Evolutionary conservation across 495 filamentous ascomycete species (phyloP).

Genomic region (Trypethelium eluteriae): DNA sequence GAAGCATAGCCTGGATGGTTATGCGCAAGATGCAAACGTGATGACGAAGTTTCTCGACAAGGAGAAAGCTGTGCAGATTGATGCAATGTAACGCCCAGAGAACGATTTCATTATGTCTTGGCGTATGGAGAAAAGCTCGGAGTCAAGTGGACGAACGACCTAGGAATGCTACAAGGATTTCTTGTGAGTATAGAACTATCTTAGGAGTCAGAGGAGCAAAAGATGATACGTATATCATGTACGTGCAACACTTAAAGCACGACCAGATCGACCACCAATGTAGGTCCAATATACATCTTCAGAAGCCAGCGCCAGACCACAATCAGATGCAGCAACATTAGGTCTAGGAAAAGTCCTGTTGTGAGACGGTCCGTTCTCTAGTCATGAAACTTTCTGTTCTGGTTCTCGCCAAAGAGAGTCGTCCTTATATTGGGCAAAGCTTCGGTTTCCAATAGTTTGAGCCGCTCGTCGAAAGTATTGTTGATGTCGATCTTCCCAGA

Average conservation of each 20-base stretch:
- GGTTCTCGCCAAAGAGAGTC: conserved; percentile 83
- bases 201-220: background rate
- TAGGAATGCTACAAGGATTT: background rate
- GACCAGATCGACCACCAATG: background rate
- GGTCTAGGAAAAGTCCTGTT: background rate
- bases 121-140: background rate
- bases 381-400: conserved; percentile 88
- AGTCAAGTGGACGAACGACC: background rate
- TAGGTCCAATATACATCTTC: background rate
- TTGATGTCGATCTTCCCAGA: conserved; percentile 95
- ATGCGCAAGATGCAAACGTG: background rate
- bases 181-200: background rate
- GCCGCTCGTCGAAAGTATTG: conserved; percentile 91
- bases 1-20: conserved; percentile 2
- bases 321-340: background rate
- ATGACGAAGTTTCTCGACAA: conserved; percentile 1
- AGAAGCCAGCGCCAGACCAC: background rate
- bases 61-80: background rate
- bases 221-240: background rate
- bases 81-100: background rate
- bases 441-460: conserved; percentile 74
- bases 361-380: conserved; percentile 31
- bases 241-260: background rate
- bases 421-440: conserved; percentile 78
- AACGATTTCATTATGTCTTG: background rate